Conservation (phyloP, 306 rosid genomes). For the Prunus mira region DNA sequence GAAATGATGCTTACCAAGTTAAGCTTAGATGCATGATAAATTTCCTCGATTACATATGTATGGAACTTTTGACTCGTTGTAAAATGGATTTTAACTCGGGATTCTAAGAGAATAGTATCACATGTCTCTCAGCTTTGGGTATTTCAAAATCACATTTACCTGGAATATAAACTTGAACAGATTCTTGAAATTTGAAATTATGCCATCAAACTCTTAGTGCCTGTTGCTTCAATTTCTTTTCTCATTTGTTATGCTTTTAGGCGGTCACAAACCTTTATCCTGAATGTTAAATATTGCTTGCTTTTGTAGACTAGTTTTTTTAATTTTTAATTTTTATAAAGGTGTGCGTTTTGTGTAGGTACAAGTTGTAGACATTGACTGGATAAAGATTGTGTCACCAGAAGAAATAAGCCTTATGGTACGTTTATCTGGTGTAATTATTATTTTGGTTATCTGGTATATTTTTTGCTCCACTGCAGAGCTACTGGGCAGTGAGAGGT, state of each 20-base stretch:
- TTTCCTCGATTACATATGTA: background rate
- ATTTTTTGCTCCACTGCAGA: background rate
- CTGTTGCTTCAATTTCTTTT: background rate
- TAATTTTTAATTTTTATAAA: background rate
- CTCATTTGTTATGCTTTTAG: background rate
- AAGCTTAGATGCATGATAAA: background rate
- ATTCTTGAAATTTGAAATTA: background rate
- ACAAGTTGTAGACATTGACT: conserved; percentile 86
- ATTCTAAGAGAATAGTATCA: background rate
- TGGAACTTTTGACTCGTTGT: background rate
- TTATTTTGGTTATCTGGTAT: background rate
- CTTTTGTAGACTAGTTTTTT: background rate
- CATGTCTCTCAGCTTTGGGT: background rate
- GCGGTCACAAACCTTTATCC: background rate
- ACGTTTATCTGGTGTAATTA: conserved; percentile 15
- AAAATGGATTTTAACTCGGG: background rate
- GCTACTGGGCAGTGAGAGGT: background rate
- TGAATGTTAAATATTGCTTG: conserved; percentile 4
- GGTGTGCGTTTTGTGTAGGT: conserved; percentile 47
- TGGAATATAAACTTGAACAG: background rate
- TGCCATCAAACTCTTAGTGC: background rate
- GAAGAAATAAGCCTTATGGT: conserved; percentile 84
- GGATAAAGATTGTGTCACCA: conserved; percentile 70
- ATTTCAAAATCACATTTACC: background rate
- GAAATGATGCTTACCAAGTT: background rate